Conservation (phyloP, 306 rosid genomes). For the Potentilla sterilis region DNA sequence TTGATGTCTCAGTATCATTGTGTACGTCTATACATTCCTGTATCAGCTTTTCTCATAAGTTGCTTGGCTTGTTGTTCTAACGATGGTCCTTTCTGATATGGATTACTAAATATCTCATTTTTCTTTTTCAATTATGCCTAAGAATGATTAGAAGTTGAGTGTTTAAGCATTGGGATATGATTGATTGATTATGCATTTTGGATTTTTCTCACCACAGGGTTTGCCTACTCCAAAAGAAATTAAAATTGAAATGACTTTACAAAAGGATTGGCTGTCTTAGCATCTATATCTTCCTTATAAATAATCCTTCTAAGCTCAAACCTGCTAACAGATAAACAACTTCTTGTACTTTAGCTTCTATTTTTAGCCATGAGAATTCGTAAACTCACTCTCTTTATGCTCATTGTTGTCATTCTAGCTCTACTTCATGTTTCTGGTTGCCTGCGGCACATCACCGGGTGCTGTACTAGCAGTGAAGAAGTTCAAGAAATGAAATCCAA, state of each 20-base stretch:
- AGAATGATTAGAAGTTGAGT: constrained; percentile 21
- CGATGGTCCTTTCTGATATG: neutral
- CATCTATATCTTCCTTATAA: constrained; percentile 4
- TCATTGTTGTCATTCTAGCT: constrained; percentile 29
- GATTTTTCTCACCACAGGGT: constrained; percentile 18
- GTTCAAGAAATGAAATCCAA: constrained; percentile 13
- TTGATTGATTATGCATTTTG: constrained; percentile 23
- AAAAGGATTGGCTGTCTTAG: neutral
- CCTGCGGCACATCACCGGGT: constrained; percentile 37
- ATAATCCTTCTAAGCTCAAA: neutral
- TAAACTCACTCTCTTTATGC: constrained; percentile 23
- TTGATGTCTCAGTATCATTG: neutral
- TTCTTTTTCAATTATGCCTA: constrained; percentile 3
- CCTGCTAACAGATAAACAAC: constrained; percentile 15
- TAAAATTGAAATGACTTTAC: neutral
- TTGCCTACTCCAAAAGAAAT: constrained; percentile 13
- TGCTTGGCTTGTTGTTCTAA: neutral
- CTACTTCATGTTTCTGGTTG: constrained; percentile 37
- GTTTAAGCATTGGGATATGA: neutral
- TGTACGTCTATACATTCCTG: neutral
- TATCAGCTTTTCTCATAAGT: neutral
- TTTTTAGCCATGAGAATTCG: constrained; percentile 45
- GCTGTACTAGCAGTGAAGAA: constrained; percentile 18
- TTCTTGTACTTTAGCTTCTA: neutral
- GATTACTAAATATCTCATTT: constrained; percentile 17